These are phyloP conservation scores for Coleophoma cylindrospora DNA, from an alignment of 2,329 filamentous ascomycete species.

Conservation along the genomic window DNA sequence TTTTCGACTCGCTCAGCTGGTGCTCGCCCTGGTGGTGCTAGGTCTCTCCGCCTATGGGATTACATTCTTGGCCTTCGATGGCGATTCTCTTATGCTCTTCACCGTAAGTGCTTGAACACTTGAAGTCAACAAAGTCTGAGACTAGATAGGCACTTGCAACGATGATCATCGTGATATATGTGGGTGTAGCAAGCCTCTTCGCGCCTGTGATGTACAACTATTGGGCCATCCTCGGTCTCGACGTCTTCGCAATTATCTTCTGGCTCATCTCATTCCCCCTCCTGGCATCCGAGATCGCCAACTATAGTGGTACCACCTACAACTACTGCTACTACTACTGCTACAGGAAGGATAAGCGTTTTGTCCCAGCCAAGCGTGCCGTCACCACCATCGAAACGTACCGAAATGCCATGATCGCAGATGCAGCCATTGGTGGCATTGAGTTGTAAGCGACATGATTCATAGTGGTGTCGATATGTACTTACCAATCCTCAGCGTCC, in stretches of 20 bases:
- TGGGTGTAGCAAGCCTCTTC: slow-evolving; percentile 26
- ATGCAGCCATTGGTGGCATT: slow-evolving; percentile 11
- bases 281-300: slow-evolving; percentile 10
- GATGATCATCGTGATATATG: slow-evolving; percentile 39
- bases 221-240: slow-evolving; percentile 44
- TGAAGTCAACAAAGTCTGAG: not conserved
- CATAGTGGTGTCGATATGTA: not conserved
- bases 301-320: not conserved
- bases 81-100: not conserved
- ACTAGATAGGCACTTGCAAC: slow-evolving; percentile 29
- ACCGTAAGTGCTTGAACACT: not conserved
- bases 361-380: slow-evolving; percentile 1
- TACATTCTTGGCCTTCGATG: not conserved
- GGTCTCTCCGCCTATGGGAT: not conserved
- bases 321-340: slow-evolving; percentile 4
- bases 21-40: not conserved
- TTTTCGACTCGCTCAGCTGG: not conserved
- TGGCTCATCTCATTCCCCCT: slow-evolving; percentile 35
- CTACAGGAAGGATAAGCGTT: slow-evolving; percentile 3
- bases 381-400: slow-evolving; percentile 9
- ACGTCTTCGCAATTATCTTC: slow-evolving; percentile 45
- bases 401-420: slow-evolving; percentile 11
- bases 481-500: slow-evolving; percentile 4
- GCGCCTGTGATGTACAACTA: slow-evolving; percentile 38
- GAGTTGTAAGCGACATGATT: slow-evolving; percentile 11